Conservation (phyloP, 306 rosid species). For the Alnus glutinosa region DNA sequence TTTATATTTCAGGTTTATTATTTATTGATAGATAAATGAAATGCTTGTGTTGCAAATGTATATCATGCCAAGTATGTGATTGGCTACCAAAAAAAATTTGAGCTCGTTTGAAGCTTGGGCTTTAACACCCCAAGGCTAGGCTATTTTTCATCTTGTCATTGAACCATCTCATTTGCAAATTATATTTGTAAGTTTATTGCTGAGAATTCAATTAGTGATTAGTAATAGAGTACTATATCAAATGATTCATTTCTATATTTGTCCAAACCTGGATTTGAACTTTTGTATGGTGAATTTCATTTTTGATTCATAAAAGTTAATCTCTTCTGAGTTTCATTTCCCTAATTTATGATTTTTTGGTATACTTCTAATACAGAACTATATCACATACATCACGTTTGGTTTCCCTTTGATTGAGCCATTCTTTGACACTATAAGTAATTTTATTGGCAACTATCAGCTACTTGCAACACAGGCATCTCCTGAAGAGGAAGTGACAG, state of each 20-base stretch:
- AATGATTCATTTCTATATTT: background rate
- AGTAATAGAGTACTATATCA: background rate
- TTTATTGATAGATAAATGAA: too few species aligned
- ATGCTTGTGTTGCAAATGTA: background rate
- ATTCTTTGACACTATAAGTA: conserved; percentile 27
- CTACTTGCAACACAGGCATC: conserved; percentile 43
- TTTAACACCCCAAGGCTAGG: conserved; percentile 14
- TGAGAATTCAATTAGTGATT: background rate
- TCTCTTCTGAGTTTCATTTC: background rate
- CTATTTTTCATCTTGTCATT: background rate
- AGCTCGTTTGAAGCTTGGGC: conserved; percentile 5
- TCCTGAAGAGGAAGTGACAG: conserved; percentile 36
- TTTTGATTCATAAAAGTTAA: background rate
- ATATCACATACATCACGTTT: conserved; percentile 24
- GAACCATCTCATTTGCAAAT: background rate
- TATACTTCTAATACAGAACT: conserved; percentile 20
- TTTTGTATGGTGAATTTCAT: background rate
- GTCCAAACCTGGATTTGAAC: conserved; percentile 17
- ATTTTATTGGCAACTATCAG: conserved; percentile 34
- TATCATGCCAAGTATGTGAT: background rate
- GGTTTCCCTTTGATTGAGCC: conserved; percentile 19
- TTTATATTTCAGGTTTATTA: too few species aligned
- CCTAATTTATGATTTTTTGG: background rate
- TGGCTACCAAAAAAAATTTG: background rate
- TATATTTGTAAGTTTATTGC: background rate